Base-by-base conservation (phyloP, 805 yeast species). In the Yamadazyma endophytica region DNA sequence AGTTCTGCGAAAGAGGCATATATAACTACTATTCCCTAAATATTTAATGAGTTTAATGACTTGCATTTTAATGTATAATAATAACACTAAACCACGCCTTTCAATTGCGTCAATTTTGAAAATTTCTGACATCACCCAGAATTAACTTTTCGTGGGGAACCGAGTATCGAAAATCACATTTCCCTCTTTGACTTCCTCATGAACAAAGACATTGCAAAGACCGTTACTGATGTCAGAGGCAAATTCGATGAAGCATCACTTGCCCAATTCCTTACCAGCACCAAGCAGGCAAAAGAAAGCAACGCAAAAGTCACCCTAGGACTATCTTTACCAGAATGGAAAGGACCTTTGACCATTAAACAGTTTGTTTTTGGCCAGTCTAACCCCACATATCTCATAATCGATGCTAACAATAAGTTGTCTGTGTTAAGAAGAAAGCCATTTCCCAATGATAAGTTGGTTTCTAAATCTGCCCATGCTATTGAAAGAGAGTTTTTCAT, bases 281-380 rank as follows among this genome's bases (percentile, higher is more conserved):
- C 19, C 6, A n/a, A n/a, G n/a, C 26, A 20, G 6, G 6, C 27
- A 8, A 26, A 20, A n/a, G 14, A 25, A 3, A 23, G 36, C 5
- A 48, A 53, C 12, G 17, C n/a, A 8, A 13, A 19, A 16, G 39
- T 36, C 4, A 42, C 56, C 1, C 22, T 39, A 3, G 69, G 68
- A 1, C 39, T 45, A 6, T 22, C 35, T 13, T 35, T 50, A 5
- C 51, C 54, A 7, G 17, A 33, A 9, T 42, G 47, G 27, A 37
- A 54, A 31, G 42, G 39, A 5, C 74, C 71, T 1, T 52, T 54
- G 9, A 41, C 39, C 0, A 47, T 74, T 25, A 56, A 65, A 37
- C 84, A 77, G 50, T 77, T 77, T 54, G 64, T 64, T 17, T 75
- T 70, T 48, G 84, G 84, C 11, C 84, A 77, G 49, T 71, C 79